Evolutionary conservation across 2,329 filamentous ascomycete genomes (phyloP), one percentile per base, ranked within the genome.

Genomic region (Cladosporium sp.): DNA sequence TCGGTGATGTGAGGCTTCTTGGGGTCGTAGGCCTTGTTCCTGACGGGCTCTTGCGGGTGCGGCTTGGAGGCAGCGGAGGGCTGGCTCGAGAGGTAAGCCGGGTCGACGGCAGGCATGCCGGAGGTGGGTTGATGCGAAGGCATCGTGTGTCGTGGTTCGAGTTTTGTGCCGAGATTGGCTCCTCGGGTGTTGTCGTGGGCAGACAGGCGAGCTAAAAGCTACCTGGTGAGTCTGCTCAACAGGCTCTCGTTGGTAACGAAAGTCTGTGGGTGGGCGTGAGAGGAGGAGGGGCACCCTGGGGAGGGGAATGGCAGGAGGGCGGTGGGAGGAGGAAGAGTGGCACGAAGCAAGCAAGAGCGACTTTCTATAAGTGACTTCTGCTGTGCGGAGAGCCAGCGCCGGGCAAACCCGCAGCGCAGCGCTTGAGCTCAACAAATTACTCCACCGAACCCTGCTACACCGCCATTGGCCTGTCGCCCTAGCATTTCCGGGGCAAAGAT

Each of bases 1-100:
- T 95, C 91, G 63, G 90, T 85, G 75, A 96, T 94, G 75, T 96
- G 91, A 69, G 87, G 82, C 78, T 95, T 96, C 79, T 87, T 83
- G 51, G 82, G 78, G 66, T 83, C 78, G 69, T 82, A 81, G 51
- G 77, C 77, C 45, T 72, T 64, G 64, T 78, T 80, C 55, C 77
- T 74, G 70, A 80, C 80, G 34, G 80, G 79, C 74, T 82, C 80
- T 60, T 73, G 68, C 9, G 61, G 59, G 24, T 60, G 56, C 19
- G 76, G 73, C 68, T 76, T 77, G 28, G 79, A 78, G 72, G 76
- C 76, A 44, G 77, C 61, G 20, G 74, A 73, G 12, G 75, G 73
- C 69, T 78, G 73, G 47, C 68, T 66, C 53, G 75, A 75, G 60
- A 76, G 68, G 64, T 72, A 78, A 61, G 77, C 70, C 60, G 78